Base-by-base conservation (phyloP, 345 rosid species). In the Citrus medica region DNA sequence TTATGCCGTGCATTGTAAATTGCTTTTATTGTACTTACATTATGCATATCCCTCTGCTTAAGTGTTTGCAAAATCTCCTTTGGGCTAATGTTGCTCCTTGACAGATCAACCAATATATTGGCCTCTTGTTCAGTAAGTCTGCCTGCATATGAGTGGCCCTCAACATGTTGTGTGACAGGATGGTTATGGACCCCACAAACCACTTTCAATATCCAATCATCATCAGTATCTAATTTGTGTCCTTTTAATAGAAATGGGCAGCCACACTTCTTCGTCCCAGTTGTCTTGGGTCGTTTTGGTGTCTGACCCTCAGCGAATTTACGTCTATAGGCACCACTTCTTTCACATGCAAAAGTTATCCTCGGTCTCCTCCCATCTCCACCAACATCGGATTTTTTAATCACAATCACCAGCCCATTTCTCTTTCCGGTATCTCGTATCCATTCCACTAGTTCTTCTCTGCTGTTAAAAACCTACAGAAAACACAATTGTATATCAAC, bases 1-100 rank as follows among this genome's bases (percentile, higher is more conserved):
- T 77, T 77, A 24, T 77, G 79, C 17, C 79, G 33, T 67, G 79
- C 74, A 77, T 77, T 77, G 65, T 77, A 77, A 69, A 77, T 77
- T 55, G 79, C 69, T 51, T 77, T 77, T 48, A 77, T 77, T 16
- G 79, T 77, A 19, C 65, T 67, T 13, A 56, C 79, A 77, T 69
- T 77, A 68, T 77, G 67, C 73, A 51, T 51, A 77, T 77, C 74
- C 37, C 74, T 67, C 37, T 33, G 65, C n/a, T 77, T 77, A 17
- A 77, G 38, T 9, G 79, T 67, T 27, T 53, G 17, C n/a, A 77
- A 69, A 38, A 77, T 77, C 65, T 77, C 74, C 27, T 69, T 77
- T 24, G 79, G 79, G 55, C 67, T 67, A 27, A 77, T 59, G 28
- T 67, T 77, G 68, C 65, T 74, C 73, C 71, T 56, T 12, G 79